Base-by-base conservation (phyloP, 495 filamentous ascomycete genomes). In the Stereocaulon alpinum region DNA sequence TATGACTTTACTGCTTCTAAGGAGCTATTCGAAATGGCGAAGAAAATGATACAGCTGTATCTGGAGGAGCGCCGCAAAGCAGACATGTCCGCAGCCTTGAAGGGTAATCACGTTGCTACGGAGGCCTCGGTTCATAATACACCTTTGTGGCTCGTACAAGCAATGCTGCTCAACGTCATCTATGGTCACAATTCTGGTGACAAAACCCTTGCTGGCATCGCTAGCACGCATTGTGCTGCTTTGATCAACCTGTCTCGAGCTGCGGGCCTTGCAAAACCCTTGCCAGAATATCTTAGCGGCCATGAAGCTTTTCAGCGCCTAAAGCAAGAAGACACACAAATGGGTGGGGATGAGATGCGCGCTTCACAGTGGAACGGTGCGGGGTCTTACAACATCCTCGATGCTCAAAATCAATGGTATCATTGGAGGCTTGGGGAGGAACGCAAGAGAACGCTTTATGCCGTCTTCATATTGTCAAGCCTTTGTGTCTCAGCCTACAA, bases 111-210 rank as follows among this genome's bases (percentile, higher is more conserved):
- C 64, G 70, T 80, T 24, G 70, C 77, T 22, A 77, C 80, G 58
- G 87, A 92, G 59, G 81, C 80, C 63, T 78, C 84, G 2, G 76
- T 85, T 45, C 86, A 93, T 63, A 82, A 83, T 41, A 96, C 90
- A 14, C 93, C 93, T 2, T 77, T 96, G 52, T 96, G 93, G 93
- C 79, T 98, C 30, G 89, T 98, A n/a, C 93, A 98, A 67, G 91
- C 93, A 1, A 96, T 98, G 93, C 79, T 98, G 32, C 78, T 98
- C 43, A 96, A 95, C 71, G 88, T 97, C 40, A 86, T 97, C 12
- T 98, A 95, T 64, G 94, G 94, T 11, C 89, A 97, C 64, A 91
- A 95, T 63, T 96, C 89, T 69, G 94, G 88, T 29, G 92, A 98
- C 67, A 93, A 92, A 72, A 82, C 79, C 40, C 86, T 89, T 15